A percentile compares a stretch with the other conserved stretches of the same genome.
phyloP scores from a whole-genome alignment of 1,284 basidiomycete species.

The Rhodofomes roseus region DNA sequence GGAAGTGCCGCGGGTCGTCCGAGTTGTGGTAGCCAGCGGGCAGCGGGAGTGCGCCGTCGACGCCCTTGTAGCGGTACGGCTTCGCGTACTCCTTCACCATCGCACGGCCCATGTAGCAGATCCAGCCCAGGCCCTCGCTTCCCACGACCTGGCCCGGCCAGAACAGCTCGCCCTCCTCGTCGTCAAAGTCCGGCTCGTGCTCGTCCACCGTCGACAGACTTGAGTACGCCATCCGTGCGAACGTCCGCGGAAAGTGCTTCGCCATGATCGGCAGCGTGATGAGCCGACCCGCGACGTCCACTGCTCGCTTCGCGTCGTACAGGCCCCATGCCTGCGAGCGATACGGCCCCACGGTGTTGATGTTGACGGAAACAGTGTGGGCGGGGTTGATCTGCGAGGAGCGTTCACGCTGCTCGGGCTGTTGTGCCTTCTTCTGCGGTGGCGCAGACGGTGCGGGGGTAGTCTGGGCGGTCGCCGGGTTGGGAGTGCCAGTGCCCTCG shows the following conservation, averaged over 20 bases:
- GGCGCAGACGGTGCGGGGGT: constrained; percentile 6
- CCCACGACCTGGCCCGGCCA: constrained; percentile 70
- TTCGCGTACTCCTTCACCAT: constrained; percentile 79
- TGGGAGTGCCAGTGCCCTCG: constrained; percentile 19
- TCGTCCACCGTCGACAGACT: constrained; percentile 62
- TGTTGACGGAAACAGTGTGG: constrained; percentile 19
- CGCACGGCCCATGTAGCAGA: constrained; percentile 74
- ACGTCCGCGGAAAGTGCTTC: constrained; percentile 69
- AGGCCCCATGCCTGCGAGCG: constrained; percentile 47
- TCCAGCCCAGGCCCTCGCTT: constrained; percentile 75
- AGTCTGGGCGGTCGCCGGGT: constrained; percentile 4
- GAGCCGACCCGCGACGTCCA: constrained; percentile 46
- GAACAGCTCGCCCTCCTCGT: constrained; percentile 75
- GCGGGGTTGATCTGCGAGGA: constrained; percentile 14
- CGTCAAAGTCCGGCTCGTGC: constrained; percentile 74
- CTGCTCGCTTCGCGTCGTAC: constrained; percentile 39
- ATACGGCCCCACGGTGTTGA: constrained; percentile 34
- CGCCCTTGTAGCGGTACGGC: constrained; percentile 63
- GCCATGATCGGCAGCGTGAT: constrained; percentile 63
- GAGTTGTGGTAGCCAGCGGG: constrained; percentile 25
- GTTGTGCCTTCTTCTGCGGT: background rate
- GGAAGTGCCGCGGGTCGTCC: background rate
- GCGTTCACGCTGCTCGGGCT: background rate
- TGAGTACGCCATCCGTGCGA: constrained; percentile 63
- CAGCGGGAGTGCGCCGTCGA: constrained; percentile 67